Evolutionary conservation across 164 flowering plant species (phyloP).

Genomic region (Euptelea pleiosperma): DNA sequence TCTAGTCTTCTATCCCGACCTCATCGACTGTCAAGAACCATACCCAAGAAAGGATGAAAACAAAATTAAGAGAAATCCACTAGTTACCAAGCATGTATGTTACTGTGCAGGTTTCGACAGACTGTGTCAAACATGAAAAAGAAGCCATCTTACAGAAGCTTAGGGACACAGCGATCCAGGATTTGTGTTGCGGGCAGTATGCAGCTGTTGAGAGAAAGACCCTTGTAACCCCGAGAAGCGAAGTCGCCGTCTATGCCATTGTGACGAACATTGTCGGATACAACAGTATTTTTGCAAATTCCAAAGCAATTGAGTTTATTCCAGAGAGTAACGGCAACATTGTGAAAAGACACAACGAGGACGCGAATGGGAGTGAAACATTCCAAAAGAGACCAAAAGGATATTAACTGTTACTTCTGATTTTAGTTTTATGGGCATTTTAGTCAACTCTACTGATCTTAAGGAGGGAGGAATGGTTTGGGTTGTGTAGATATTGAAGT

Average conservation of each 20-base stretch:
- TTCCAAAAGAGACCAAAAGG: slow-evolving; percentile 34
- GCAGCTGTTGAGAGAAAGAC: slow-evolving; percentile 46
- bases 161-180: slow-evolving; percentile 46
- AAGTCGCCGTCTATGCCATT: slow-evolving; percentile 50
- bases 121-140: slow-evolving; percentile 37
- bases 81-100: slow-evolving; percentile 7
- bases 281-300: slow-evolving; percentile 2
- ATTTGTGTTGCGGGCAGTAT: slow-evolving; percentile 51
- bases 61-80: not conserved
- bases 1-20: not conserved
- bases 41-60: not conserved
- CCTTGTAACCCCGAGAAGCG: slow-evolving; percentile 39
- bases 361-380: slow-evolving; percentile 15
- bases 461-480: not conserved
- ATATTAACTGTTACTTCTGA: slow-evolving; percentile 8
- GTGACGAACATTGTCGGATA: slow-evolving; percentile 51
- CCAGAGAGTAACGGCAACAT: slow-evolving; percentile 27
- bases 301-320: slow-evolving; percentile 23
- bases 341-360: slow-evolving; percentile 35
- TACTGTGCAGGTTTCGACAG: slow-evolving; percentile 43
- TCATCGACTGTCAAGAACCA: not conserved
- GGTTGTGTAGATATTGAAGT: slow-evolving; percentile 17
- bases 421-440: not conserved
- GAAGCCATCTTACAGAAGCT: slow-evolving; percentile 43
- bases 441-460: not conserved